These are phyloP conservation scores for Talaromyces wortmannii DNA, from an alignment of 495 filamentous ascomycete genomes.

Conservation along the genomic window DNA sequence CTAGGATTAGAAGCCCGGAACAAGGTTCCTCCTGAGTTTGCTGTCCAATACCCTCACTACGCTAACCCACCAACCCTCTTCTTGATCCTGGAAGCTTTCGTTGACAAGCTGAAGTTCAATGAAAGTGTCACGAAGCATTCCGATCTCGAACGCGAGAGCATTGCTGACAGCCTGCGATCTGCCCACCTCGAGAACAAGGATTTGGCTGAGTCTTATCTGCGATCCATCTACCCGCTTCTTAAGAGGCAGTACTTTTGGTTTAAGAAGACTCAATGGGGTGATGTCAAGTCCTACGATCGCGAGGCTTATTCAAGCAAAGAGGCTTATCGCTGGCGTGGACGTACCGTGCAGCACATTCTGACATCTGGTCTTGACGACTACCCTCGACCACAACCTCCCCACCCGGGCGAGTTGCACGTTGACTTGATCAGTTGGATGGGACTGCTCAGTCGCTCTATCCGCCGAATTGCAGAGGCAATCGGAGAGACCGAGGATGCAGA, in stretches of 20 bases:
- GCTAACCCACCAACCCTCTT: constrained; percentile 98
- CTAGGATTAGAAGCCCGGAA: constrained; percentile 88
- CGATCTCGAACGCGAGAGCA: constrained; percentile 14
- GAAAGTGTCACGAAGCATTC: constrained; percentile 15
- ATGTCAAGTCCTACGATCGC: constrained; percentile 85
- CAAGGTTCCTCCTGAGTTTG: constrained; percentile 94
- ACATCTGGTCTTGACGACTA: constrained; percentile 96
- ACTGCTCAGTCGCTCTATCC: constrained; percentile 78
- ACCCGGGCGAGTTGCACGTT: constrained; percentile 93
- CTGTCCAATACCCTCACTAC: constrained; percentile 94
- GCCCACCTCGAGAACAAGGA: constrained; percentile 60
- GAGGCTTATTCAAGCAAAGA: constrained; percentile 80
- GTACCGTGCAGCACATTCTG: constrained; percentile 76
- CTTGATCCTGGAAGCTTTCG: constrained; percentile 73
- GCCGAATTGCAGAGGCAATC: constrained; percentile 67
- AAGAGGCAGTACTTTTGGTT: constrained; percentile 93
- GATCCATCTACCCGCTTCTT: constrained; percentile 82
- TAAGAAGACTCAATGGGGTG: constrained; percentile 81
- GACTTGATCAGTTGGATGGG: constrained; percentile 97
- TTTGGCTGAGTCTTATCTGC: constrained; percentile 66
- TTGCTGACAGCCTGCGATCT: constrained; percentile 33
- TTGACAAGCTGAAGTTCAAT: constrained; percentile 60
- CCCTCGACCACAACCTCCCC: constrained; percentile 89
- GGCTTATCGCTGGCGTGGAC: constrained; percentile 93
- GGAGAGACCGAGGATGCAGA: constrained; percentile 67